Conservation (phyloP, 176 grass and related monocot species). For the Oryza nivara region DNA sequence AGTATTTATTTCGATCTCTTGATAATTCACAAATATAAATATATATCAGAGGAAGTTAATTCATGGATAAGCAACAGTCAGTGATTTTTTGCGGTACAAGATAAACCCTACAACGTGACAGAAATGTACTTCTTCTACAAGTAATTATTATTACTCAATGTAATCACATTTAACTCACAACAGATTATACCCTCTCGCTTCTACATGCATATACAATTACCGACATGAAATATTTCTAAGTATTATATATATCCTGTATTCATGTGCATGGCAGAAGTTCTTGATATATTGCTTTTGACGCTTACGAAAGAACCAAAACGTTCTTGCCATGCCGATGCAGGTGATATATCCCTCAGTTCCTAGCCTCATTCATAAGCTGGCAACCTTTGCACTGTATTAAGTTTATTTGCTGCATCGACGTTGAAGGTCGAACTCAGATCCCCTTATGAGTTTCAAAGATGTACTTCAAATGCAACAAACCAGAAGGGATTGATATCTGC, state of each 20-base stretch:
- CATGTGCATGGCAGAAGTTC: background rate
- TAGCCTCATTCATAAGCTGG: background rate
- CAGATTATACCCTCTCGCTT: background rate
- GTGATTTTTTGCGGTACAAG: background rate
- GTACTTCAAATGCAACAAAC: background rate
- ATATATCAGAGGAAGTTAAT: background rate
- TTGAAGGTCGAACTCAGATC: background rate
- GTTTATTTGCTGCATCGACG: constrained; percentile 12
- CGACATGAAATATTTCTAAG: constrained; percentile 1
- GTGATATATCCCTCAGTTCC: background rate
- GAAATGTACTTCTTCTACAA: background rate
- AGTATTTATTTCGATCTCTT: background rate
- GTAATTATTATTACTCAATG: background rate
- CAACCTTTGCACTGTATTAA: background rate
- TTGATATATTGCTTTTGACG: background rate
- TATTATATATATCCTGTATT: background rate
- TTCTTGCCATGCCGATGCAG: background rate
- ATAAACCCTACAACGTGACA: background rate
- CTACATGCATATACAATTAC: constrained; percentile 33
- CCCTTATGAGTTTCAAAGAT: background rate
- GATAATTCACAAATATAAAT: background rate
- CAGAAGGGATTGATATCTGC: constrained; percentile 2
- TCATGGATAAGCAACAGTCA: background rate
- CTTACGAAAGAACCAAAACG: background rate
- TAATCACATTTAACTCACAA: background rate